A percentile compares a stretch with the other conserved stretches of the same genome.
phyloP scores from a whole-genome alignment of 257 asterid genomes.

The Avicennia marina region DNA sequence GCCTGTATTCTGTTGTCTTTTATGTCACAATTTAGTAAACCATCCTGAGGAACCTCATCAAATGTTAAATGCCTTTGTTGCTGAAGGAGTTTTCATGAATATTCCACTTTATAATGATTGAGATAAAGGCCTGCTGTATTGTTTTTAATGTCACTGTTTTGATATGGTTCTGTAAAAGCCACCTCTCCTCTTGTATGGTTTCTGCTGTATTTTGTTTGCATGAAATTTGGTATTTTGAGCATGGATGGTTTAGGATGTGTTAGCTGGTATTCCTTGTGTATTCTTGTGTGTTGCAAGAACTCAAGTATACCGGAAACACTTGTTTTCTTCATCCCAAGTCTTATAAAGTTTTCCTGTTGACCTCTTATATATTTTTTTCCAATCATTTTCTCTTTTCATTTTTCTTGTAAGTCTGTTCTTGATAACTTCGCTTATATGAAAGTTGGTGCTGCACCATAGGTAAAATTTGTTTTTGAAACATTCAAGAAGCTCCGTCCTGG shows the following conservation, averaged over 20 bases:
- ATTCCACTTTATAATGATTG: not conserved
- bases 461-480: slow-evolving; percentile 68
- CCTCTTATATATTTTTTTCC: too few species aligned
- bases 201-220: not conserved
- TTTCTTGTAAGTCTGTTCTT: not conserved
- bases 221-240: not conserved
- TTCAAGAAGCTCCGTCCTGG: slow-evolving; percentile 98
- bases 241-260: not conserved
- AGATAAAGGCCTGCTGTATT: not conserved
- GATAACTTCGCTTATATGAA: slow-evolving; percentile 14
- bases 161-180: not conserved
- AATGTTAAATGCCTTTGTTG: not conserved
- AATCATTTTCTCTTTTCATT: too few species aligned
- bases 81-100: not conserved
- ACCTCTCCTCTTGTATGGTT: not conserved
- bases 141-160: not conserved
- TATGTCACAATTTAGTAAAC: not conserved
- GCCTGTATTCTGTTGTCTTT: too few species aligned
- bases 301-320: too few species aligned
- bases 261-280: slow-evolving; percentile 1
- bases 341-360: not conserved
- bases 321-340: not conserved
- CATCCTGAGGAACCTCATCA: not conserved
- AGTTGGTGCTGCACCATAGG: slow-evolving; percentile 40
- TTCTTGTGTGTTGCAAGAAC: too few species aligned